Percentiles rank a stretch among this genome's conserved stretches.
Conservation (phyloP, 176 grass and related monocot species). For the Paspalum vaginatum region DNA sequence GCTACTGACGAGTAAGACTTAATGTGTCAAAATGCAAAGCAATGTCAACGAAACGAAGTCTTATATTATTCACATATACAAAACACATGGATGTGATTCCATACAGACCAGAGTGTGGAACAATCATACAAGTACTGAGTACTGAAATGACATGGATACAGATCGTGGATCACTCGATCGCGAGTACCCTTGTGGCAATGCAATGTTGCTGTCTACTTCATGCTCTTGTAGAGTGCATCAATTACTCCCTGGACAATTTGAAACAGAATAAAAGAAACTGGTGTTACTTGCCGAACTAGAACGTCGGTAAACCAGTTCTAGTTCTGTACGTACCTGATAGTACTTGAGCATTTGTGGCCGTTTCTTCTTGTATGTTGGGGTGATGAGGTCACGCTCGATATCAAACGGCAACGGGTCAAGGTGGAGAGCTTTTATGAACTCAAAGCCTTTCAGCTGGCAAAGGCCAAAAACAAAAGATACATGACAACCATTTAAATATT, state of each 20-base stretch:
- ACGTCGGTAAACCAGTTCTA: not conserved
- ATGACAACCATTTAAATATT: not conserved
- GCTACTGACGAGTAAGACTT: too few relatives aligned
- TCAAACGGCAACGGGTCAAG: constrained; percentile 83
- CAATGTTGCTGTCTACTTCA: constrained; percentile 35
- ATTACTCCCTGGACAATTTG: constrained; percentile 52
- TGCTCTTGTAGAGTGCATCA: constrained; percentile 62
- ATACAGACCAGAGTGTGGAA: not conserved
- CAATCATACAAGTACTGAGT: not conserved
- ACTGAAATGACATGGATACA: not conserved
- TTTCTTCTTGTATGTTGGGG: constrained; percentile 97
- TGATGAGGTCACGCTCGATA: constrained; percentile 81
- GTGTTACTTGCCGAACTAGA: not conserved
- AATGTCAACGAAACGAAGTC: too few relatives aligned
- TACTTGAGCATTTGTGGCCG: constrained; percentile 85
- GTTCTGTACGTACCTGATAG: constrained; percentile 56
- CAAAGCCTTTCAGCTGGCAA: constrained; percentile 84
- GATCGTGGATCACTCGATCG: not conserved
- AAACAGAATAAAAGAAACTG: not conserved
- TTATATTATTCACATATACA: not conserved
- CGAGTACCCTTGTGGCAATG: not conserved
- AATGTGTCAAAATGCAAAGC: too few relatives aligned
- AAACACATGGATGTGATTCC: not conserved
- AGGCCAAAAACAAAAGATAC: not conserved
- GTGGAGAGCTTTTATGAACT: constrained; percentile 76